Base-by-base conservation (phyloP, 2,329 filamentous ascomycete genomes). In the Xylaria digitata region DNA sequence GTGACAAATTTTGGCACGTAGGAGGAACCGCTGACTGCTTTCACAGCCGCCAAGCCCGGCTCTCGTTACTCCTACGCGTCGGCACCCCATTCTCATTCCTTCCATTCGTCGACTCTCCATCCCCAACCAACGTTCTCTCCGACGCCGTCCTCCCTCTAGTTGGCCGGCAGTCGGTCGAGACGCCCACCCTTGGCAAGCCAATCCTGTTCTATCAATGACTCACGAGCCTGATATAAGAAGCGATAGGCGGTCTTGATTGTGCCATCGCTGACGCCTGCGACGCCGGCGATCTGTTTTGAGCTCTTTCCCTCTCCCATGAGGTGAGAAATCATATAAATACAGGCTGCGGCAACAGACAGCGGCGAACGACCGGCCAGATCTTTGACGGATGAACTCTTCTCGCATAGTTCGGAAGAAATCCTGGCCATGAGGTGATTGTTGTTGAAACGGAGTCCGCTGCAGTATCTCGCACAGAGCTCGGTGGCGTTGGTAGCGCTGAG, bases 161-260 rank as follows among this genome's bases (percentile, higher is more conserved):
- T 86, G 65, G 82, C 73, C 57, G 93, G 93, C 61, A 97, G 85
- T 71, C 89, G 90, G 49, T 87, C 87, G 79, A 92, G 85, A 72
- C 90, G 89, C 43, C 90, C 92, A 74, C 87, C 86, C 65, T 91
- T 91, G 23, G 61, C 85, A 61, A 95, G 85, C 89, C 93, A 95
- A 67, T 91, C 88, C 58, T 88, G 83, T 72, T 91, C 89, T 74
- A 97, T 88, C 65, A 99, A 82, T 68, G 87, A 85, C 62, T 95
- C 89, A 57, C 89, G 88, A 55, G 91, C 89, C 19, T 86, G 84
- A 77, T 94, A 95, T 55, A 99, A 85, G 75, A 92, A 90, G 77
- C 96, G 96, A 84, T 98, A 99, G 0, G 95, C 94, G 30, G 93
- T 96, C 75, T 96, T 94, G 74, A 99, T 97, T 0, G 96, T 99